These are phyloP conservation scores for Fomitiporia mediterranea DNA, from an alignment of 1,284 basidiomycete species.

Conservation along the genomic window DNA sequence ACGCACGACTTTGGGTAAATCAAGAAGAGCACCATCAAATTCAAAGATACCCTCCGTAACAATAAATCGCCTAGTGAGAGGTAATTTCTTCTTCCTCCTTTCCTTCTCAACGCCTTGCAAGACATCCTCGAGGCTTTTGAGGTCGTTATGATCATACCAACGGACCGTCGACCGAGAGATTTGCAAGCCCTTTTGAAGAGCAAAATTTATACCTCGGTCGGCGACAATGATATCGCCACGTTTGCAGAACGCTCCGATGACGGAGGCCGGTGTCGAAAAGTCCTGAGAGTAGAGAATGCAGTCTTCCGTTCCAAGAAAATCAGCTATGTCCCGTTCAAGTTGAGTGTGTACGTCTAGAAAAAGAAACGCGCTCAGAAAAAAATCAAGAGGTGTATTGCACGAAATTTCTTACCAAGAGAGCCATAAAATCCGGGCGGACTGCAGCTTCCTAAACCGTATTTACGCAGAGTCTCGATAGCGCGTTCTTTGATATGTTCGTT, in stretches of 20 bases:
- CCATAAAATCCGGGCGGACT: slow-evolving; percentile 99
- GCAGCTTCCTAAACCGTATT: slow-evolving; percentile 94
- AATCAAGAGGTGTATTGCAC: background rate
- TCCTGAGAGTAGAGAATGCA: slow-evolving; percentile 94
- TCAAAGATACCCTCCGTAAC: slow-evolving; percentile 98
- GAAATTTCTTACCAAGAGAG: slow-evolving; percentile 64
- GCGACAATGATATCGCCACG: slow-evolving; percentile 98
- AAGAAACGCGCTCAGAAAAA: background rate
- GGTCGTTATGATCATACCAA: slow-evolving; percentile 97
- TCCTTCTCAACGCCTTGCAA: slow-evolving; percentile 84
- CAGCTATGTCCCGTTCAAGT: slow-evolving; percentile 85
- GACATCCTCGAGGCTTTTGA: slow-evolving; percentile 86
- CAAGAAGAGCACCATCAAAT: slow-evolving; percentile 86
- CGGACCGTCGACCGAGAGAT: slow-evolving; percentile 90
- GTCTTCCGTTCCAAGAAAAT: slow-evolving; percentile 86
- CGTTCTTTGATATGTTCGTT: slow-evolving; percentile 85
- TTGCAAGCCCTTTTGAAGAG: slow-evolving; percentile 96
- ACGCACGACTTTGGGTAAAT: slow-evolving; percentile 86
- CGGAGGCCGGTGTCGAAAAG: slow-evolving; percentile 89
- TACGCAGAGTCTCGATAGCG: slow-evolving; percentile 82
- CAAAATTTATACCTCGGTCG: slow-evolving; percentile 90
- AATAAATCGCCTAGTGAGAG: slow-evolving; percentile 90
- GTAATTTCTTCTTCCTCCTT: slow-evolving; percentile 74
- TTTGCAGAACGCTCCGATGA: slow-evolving; percentile 97
- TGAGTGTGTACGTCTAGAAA: slow-evolving; percentile 85